Base-by-base conservation (phyloP, 768 basidiomycete species). In the Leccinum obscurum region DNA sequence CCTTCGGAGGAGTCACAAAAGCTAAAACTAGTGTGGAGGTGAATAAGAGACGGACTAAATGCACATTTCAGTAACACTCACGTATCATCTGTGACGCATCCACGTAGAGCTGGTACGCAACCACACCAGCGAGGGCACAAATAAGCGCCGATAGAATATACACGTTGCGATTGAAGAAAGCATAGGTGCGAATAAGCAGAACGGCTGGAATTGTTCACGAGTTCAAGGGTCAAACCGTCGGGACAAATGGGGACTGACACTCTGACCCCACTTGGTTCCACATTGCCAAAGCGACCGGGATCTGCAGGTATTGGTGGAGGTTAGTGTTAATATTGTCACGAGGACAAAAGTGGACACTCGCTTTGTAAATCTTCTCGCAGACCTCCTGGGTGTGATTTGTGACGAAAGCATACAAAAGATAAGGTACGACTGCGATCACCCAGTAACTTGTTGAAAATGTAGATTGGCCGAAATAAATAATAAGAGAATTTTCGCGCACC, bases 231-330 rank as follows among this genome's bases (percentile, higher is more conserved):
- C 15, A 54, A 34, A 32, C 48, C 11, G 20, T 2, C 5, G 6
- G 14, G 34, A 30, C 20, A 52, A 50, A 35, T 26, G 48, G 41
- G 15, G 54, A 76, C 80, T 62, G 62, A 87, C 88, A 86, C 77
- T 92, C 88, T 52, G 89, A 89, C 50, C 88, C 86, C 57, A 90
- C 89, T 82, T 92, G 90, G 67, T 92, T 92, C 89, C 89, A 92
- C 85, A 91, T 88, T 17, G 89, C 89, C 53, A 92, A 80, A 6
- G 86, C 86, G 58, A 92, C 90, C 6, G 90, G 90, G 55, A 91
- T 85, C 90, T 92, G 52, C 57, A 58, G 28, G 30, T 32, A 41
- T 28, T 10, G n/a, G 30, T 3, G 20, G 39, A 56, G 35, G 52
- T 55, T 6, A 52, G 34, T 28, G 52, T 55, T 6, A 52, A 41